Evolutionary conservation across 2,329 filamentous ascomycete genomes (phyloP).

Genomic region (Aspergillus calidoustus): DNA sequence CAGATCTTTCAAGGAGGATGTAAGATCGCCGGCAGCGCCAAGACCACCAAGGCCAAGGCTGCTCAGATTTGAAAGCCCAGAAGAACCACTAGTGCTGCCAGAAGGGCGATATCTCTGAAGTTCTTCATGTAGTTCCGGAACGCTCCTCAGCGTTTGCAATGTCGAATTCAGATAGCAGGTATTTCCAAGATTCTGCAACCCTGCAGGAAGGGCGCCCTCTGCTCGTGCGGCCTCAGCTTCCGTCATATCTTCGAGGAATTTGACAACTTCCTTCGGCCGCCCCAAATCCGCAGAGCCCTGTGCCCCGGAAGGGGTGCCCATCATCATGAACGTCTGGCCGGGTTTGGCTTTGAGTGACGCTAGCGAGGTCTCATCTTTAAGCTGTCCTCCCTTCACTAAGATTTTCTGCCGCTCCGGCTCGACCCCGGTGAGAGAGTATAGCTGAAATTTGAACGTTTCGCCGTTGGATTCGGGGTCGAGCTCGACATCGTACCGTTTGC

Average conservation of each 20-base stretch:
- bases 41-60: conserved; percentile 64
- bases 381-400: conserved; percentile 87
- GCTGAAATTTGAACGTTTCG: conserved; percentile 92
- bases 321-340: conserved; percentile 90
- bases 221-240: conserved; percentile 85
- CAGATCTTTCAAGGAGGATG: conserved; percentile 75
- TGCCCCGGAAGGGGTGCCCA: conserved; percentile 81
- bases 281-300: conserved; percentile 63
- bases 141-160: conserved; percentile 83
- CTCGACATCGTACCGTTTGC: conserved; percentile 93
- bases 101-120: conserved; percentile 65
- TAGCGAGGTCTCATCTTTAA: conserved; percentile 93
- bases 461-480: conserved; percentile 82
- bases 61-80: conserved; percentile 50
- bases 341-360: conserved; percentile 82
- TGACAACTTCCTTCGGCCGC: conserved; percentile 76
- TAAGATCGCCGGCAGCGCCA: conserved; percentile 70
- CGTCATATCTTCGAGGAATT: conserved; percentile 97
- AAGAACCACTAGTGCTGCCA: conserved; percentile 36
- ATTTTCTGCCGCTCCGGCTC: conserved; percentile 97
- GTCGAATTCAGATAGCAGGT: conserved; percentile 99
- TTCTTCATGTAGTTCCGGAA: conserved; percentile 87
- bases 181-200: conserved; percentile 90
- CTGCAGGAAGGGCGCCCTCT: conserved; percentile 83
- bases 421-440: conserved; percentile 93